Conservation (phyloP, 805 yeast species). For the Zygotorulaspora florentina region DNA sequence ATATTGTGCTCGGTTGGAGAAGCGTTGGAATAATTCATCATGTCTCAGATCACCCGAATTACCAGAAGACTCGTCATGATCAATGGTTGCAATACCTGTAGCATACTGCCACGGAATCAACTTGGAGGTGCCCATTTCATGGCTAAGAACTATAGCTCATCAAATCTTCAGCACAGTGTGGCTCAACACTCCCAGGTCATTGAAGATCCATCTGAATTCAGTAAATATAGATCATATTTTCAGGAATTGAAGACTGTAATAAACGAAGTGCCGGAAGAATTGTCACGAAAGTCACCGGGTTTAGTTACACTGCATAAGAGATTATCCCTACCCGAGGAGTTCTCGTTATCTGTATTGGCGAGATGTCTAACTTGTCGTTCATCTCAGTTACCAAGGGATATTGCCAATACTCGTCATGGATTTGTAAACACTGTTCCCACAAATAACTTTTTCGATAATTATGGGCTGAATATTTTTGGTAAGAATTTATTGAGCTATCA, state of each 20-base stretch:
- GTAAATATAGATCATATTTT: slow-evolving; percentile 26
- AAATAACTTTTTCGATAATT: slow-evolving; percentile 60
- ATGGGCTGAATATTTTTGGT: slow-evolving; percentile 79
- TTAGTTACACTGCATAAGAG: slow-evolving; percentile 76
- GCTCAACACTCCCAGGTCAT: slow-evolving; percentile 3
- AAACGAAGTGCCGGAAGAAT: slow-evolving; percentile 40
- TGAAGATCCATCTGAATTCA: slow-evolving; percentile 16
- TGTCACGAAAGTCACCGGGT: slow-evolving; percentile 61
- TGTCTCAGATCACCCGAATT: slow-evolving; percentile 12
- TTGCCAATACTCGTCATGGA: slow-evolving; percentile 15
- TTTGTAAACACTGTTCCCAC: slow-evolving; percentile 33
- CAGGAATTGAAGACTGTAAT: slow-evolving; percentile 18
- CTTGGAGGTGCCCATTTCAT: neutral
- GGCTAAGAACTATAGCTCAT: slow-evolving; percentile 2
- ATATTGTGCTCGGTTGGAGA: neutral
- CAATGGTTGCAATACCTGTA: slow-evolving; percentile 1
- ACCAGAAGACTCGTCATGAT: slow-evolving; percentile 6
- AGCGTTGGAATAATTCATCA: neutral
- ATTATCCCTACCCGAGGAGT: slow-evolving; percentile 55
- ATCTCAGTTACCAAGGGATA: slow-evolving; percentile 26
- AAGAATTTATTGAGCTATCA: slow-evolving; percentile 69
- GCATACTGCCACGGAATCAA: slow-evolving; percentile 2
- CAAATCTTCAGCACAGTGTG: neutral
- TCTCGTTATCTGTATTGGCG: slow-evolving; percentile 64
- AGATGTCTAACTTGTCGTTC: slow-evolving; percentile 68